These are phyloP conservation scores for Physcomitrellopsis africana DNA, from an alignment of 225 moss, liverwort and hornwort genomes.

Conservation along the genomic window DNA sequence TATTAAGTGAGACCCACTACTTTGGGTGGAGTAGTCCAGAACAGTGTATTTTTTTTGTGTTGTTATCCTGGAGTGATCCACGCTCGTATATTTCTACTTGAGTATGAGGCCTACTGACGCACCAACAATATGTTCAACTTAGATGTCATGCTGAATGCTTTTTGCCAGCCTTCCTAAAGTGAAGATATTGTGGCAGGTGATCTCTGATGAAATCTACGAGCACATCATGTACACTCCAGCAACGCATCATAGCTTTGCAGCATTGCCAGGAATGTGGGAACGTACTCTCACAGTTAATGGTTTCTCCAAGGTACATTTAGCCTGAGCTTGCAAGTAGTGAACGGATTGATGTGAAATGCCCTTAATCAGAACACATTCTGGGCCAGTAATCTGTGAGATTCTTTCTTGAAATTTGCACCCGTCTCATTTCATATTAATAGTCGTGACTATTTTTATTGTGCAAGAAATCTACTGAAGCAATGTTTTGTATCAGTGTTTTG, in stretches of 20 bases:
- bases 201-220: conserved; percentile 98
- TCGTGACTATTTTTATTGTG: neutral
- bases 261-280: conserved; percentile 97
- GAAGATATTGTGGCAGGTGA: conserved; percentile 63
- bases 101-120: neutral
- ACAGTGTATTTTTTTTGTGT: neutral
- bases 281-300: conserved; percentile 97
- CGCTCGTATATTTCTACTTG: neutral
- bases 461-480: conserved; percentile 26
- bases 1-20: neutral
- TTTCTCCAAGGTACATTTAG: conserved; percentile 80
- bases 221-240: conserved; percentile 98
- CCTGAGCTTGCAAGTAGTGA: conserved; percentile 20
- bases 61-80: neutral
- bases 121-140: conserved; percentile 2
- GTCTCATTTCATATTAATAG: conserved; percentile 6
- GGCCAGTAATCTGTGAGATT: conserved; percentile 1
- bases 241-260: conserved; percentile 89
- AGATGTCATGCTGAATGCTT: neutral
- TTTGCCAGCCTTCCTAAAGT: conserved; percentile 27
- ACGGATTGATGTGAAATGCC: neutral
- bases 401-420: conserved; percentile 8
- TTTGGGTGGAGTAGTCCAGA: neutral
- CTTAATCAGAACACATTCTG: neutral
- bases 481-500: conserved; percentile 71